These are phyloP conservation scores for Ceratobasidium sp. DNA, from an alignment of 1,284 basidiomycete genomes.

Conservation along the genomic window DNA sequence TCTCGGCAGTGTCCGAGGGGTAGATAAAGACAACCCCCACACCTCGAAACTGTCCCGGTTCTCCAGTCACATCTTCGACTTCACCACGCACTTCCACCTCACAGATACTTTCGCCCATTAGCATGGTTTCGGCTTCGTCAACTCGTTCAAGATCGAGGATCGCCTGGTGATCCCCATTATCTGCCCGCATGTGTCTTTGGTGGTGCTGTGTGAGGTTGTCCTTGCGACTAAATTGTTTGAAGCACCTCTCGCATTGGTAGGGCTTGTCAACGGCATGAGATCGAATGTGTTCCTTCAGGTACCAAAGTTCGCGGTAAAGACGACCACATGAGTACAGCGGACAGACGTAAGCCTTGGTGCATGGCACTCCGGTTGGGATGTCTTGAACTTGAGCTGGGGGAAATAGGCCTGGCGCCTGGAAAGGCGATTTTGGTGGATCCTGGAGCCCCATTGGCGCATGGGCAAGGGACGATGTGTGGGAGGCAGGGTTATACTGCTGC, in stretches of 20 bases:
- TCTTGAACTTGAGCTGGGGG: conserved; percentile 46
- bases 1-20: conserved; percentile 21
- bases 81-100: conserved; percentile 39
- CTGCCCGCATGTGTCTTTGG: conserved; percentile 72
- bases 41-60: conserved; percentile 30
- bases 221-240: conserved; percentile 82
- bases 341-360: conserved; percentile 76
- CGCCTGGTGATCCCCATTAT: conserved; percentile 11
- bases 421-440: background rate
- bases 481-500: background rate
- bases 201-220: conserved; percentile 88
- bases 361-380: conserved; percentile 46
- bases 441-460: background rate
- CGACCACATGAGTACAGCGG: conserved; percentile 82
- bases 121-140: conserved; percentile 33
- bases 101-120: conserved; percentile 40
- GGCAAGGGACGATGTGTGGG: background rate
- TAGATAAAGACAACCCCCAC: conserved; percentile 34
- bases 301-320: conserved; percentile 89
- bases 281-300: conserved; percentile 84
- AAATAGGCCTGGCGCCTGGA: conserved; percentile 25
- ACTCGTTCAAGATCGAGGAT: conserved; percentile 17
- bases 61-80: conserved; percentile 34
- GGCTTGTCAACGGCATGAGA: conserved; percentile 92
- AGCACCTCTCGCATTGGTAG: conserved; percentile 76